Evolutionary conservation across 768 basidiomycete species (phyloP), one percentile per base, ranked within the genome.

Genomic region (Podaxis mareebaensis): DNA sequence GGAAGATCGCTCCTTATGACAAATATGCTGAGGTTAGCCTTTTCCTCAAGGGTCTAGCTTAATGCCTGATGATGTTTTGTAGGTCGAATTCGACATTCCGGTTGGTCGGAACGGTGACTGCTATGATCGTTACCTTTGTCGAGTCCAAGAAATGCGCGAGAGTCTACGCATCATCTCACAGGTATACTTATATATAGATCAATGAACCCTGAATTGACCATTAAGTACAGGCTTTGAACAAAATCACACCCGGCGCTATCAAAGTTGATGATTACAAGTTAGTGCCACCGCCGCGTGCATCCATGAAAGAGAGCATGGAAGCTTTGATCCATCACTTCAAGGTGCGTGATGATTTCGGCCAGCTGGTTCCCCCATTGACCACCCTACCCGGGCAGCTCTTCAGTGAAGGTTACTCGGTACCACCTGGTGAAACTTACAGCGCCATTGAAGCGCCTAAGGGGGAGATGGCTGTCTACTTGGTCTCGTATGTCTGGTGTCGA

Each of bases 271-370:
- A 99, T 78, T 92, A 97, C 79, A 99, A 99, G 78, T 87, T 99
- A 63, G 92, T 92, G 0, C 95, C 97, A 24, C 96, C 96, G 30
- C 95, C 96, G 13, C 89, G 96, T 62, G 96, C 96, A 0, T 89
- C 90, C 61, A 99, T 99, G 97, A 99, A 99, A 79, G 97, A 99
- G 81, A 93, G 89, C 77, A 98, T 98, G 95, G 96, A 98, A 77
- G 87, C 91, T 5, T 84, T 98, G 61, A 98, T 99, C 68, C 96
- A 99, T 74, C 96, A 99, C 80, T 98, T 99, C 83, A 99, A 99
- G 83, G 93, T 85, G 64, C 17, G 67, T 68, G 15, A 13, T 39
- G 46, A 30, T 54, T 20, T 54, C 63, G 24, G 17, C 22, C 42
- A 53, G 28, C 12, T 33, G n/a, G 55, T 28, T 3, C 8, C n/a